Conservation (phyloP, 176 grass and related monocot species). For the Pontederia paniculata region DNA sequence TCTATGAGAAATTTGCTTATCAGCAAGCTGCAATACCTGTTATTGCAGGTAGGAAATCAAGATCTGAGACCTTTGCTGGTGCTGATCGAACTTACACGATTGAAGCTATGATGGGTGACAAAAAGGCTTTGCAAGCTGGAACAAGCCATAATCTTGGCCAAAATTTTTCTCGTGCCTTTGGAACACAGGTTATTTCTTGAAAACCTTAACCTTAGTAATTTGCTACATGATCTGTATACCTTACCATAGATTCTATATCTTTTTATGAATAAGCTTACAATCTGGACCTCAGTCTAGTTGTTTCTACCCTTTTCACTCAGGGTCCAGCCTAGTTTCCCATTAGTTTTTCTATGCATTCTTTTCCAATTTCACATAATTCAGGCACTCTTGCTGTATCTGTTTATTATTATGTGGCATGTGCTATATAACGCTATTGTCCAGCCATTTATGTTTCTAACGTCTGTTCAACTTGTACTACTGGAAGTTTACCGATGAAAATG, state of each 20-base stretch:
- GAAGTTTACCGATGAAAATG: slow-evolving; percentile 96
- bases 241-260: background rate
- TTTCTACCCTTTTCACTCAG: too few relatives aligned
- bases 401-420: background rate
- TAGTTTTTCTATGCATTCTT: too few relatives aligned
- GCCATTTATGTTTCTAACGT: background rate
- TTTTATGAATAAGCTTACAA: too few relatives aligned
- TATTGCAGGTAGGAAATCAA: slow-evolving; percentile 91
- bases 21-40: slow-evolving; percentile 92
- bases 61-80: slow-evolving; percentile 83
- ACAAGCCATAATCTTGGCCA: slow-evolving; percentile 97
- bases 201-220: background rate
- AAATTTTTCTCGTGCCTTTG: slow-evolving; percentile 94
- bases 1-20: slow-evolving; percentile 91
- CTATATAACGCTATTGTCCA: background rate
- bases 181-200: slow-evolving; percentile 54
- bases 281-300: too few relatives aligned
- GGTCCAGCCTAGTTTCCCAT: too few relatives aligned
- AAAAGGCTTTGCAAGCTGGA: slow-evolving; percentile 93
- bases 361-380: background rate
- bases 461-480: slow-evolving; percentile 18
- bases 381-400: background rate
- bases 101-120: slow-evolving; percentile 99
- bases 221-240: background rate
- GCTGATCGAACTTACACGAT: slow-evolving; percentile 83